Evolutionary conservation across 306 rosid genomes (phyloP), one percentile per base, ranked within the genome.

Genomic region (Corylus heterophylla): DNA sequence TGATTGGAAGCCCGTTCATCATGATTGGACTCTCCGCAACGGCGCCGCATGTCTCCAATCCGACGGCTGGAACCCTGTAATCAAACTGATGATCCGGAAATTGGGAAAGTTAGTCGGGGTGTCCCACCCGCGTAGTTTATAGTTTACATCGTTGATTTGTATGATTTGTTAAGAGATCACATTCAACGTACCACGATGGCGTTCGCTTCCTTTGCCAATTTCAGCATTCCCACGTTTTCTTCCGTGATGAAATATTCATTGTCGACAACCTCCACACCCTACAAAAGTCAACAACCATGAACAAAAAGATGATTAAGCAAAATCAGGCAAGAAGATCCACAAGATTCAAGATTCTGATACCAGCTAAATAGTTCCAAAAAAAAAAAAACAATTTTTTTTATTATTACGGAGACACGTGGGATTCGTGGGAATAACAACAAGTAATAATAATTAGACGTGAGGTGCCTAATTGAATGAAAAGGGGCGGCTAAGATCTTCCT

Each of bases 141-240:
- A 22, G 4, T 39, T 39, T 39, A 3, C 44, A 39, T 39, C 4
- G 44, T 39, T 39, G 39, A 39, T 39, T 39, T 4, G 44, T 39
- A 39, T 3, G 44, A 39, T 39, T 39, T 39, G 6, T 39, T 39
- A 39, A 76, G 48, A 22, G 3, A 48, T 22, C 22, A 22, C 31
- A 48, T 63, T 4, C 11, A 7, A 44, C 83, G 6, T 75, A 95
- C 99, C 94, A 90, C 54, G 52, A 96, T 96, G 54, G 93, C 25
- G 78, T 96, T 96, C n/a, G 99, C 92, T 73, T 96, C 97, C 78
- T 93, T 91, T 8, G 99, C 99, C 44, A 89, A 77, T 80, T 91
- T 92, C 59, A 96, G 93, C 98, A 93, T 89, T 1, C 92, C 96
- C 45, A 90, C 88, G 74, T 93, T 96, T 6, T 93, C 98, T 1